phyloP scores from a whole-genome alignment of 331 rosid genomes.

The Telfairia occidentalis region DNA sequence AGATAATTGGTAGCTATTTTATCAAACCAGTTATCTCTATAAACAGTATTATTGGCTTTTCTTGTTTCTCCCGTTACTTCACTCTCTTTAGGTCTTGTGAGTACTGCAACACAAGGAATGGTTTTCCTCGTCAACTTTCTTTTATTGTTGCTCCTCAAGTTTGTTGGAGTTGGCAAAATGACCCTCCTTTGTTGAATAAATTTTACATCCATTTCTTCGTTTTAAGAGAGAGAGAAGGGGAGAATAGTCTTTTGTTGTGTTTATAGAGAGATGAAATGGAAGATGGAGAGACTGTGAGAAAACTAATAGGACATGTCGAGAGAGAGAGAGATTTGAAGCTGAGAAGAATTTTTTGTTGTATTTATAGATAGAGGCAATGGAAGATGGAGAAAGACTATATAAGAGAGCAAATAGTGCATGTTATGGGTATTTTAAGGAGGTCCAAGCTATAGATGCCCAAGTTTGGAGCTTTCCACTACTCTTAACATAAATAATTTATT shows the following conservation, averaged over 20 bases:
- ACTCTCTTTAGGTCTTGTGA: conserved; percentile 11
- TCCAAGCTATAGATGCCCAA: not conserved
- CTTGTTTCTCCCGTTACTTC: conserved; percentile 15
- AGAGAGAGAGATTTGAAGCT: not conserved
- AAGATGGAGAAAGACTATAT: not conserved
- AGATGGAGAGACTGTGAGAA: not conserved
- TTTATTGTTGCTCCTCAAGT: conserved; percentile 3
- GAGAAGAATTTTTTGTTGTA: not conserved
- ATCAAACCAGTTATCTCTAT: conserved; percentile 61
- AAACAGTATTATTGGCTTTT: conserved; percentile 14
- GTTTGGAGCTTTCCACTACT: not conserved
- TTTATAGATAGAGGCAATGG: not conserved
- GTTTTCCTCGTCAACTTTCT: conserved; percentile 13
- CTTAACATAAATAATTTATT: not conserved
- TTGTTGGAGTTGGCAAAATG: conserved; percentile 18
- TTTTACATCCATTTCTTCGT: conserved; percentile 41
- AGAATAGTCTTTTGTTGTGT: not conserved
- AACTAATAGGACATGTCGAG: conserved; percentile 6
- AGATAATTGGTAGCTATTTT: conserved; percentile 58
- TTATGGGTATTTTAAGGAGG: conserved; percentile 17
- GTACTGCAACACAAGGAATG: conserved; percentile 31
- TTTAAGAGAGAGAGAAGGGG: conserved; percentile 1
- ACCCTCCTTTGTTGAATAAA: conserved; percentile 16
- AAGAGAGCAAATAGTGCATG: conserved; percentile 30
- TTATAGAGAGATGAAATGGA: not conserved